Conservation (phyloP, 306 rosid genomes). For the Cicer yamashitae region DNA sequence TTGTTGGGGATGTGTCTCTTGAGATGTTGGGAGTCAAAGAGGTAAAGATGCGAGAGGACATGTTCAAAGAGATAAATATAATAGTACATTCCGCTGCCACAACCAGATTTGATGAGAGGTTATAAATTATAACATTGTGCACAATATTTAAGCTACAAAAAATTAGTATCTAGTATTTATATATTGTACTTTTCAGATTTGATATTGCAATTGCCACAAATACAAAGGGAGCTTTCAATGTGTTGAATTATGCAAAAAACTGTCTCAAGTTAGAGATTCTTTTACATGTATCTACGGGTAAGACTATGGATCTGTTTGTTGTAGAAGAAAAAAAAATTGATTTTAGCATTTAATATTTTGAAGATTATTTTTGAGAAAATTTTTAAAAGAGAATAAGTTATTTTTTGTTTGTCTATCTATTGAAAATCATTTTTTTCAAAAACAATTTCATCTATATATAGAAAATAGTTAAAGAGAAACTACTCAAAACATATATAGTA, state of each 20-base stretch:
- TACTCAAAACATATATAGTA: too few relatives aligned
- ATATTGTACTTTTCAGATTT: slow-evolving; percentile 34
- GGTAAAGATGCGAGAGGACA: neutral
- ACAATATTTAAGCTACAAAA: too few relatives aligned
- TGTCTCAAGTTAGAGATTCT: slow-evolving; percentile 35
- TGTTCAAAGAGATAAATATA: slow-evolving; percentile 33
- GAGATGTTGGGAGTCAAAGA: slow-evolving; percentile 47
- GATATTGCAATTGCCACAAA: slow-evolving; percentile 47
- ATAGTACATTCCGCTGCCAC: slow-evolving; percentile 46
- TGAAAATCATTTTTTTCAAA: too few relatives aligned
- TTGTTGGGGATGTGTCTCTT: slow-evolving; percentile 43
- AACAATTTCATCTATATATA: too few relatives aligned
- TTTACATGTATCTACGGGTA: slow-evolving; percentile 9
- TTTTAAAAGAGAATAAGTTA: too few relatives aligned
- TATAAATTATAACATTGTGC: neutral
- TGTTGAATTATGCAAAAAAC: slow-evolving; percentile 43
- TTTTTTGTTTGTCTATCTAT: too few relatives aligned
- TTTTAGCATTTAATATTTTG: too few relatives aligned
- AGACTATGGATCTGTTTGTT: too few relatives aligned
- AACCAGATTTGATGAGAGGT: slow-evolving; percentile 48
- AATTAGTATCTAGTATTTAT: too few relatives aligned
- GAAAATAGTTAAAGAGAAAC: too few relatives aligned
- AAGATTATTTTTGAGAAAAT: too few relatives aligned
- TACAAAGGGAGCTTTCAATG: slow-evolving; percentile 47
- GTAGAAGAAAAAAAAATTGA: too few relatives aligned